Percentiles rank a stretch among this genome's conserved stretches.
phyloP scores from a whole-genome alignment of 257 asterid species.

The Solanum pinnatisectum region DNA sequence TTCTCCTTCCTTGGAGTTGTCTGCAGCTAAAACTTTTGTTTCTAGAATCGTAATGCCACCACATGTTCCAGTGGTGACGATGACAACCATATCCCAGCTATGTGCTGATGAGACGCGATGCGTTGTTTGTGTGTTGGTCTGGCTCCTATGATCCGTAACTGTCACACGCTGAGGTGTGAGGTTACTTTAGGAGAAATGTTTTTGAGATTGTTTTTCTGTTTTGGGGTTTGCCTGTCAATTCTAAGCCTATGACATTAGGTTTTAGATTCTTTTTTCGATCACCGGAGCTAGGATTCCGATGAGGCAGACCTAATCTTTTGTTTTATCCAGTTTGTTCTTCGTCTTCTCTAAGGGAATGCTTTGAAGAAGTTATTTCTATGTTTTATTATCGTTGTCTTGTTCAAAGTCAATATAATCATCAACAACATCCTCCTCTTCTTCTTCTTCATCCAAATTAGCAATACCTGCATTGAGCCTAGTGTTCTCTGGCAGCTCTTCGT shows the following conservation, averaged over 20 bases:
- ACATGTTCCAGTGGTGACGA: neutral
- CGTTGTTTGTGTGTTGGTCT: neutral
- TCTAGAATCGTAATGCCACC: neutral
- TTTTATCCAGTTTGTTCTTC: neutral
- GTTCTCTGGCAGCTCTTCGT: slow-evolving; percentile 23
- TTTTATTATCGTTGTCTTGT: slow-evolving; percentile 47
- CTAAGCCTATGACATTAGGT: neutral
- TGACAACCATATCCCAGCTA: neutral
- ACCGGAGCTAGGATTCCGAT: neutral
- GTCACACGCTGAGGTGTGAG: neutral
- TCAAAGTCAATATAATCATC: slow-evolving; percentile 60
- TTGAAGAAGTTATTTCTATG: neutral
- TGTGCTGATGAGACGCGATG: neutral
- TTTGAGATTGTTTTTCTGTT: neutral
- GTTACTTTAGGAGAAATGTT: neutral
- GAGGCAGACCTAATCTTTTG: neutral
- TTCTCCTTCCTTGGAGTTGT: neutral
- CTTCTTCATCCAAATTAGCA: slow-evolving; percentile 55
- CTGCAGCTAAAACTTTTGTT: neutral
- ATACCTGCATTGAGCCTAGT: slow-evolving; percentile 71
- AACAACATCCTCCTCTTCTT: slow-evolving; percentile 51
- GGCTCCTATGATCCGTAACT: neutral
- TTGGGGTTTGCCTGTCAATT: neutral
- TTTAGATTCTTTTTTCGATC: neutral
- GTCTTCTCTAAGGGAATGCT: neutral